These are phyloP conservation scores for Fragaria iinumae DNA, from an alignment of 306 rosid species.

Conservation along the genomic window DNA sequence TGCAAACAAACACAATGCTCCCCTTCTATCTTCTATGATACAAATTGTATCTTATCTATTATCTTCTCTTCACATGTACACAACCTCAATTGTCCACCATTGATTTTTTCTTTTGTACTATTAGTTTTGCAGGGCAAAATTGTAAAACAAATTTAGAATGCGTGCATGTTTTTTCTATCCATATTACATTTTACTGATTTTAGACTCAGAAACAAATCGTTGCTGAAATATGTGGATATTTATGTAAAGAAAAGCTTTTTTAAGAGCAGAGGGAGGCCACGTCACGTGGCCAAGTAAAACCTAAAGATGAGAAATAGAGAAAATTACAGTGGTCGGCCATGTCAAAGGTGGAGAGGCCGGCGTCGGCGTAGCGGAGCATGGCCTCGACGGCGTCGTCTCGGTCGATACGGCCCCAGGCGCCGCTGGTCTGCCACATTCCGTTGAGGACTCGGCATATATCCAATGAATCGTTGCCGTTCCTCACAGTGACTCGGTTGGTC, in stretches of 20 bases:
- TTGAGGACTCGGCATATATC: slow-evolving; percentile 72
- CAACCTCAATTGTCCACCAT: slow-evolving; percentile 23
- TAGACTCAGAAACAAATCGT: no score
- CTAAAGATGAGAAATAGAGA: neutral
- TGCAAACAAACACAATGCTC: neutral
- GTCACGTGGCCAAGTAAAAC: neutral
- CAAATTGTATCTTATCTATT: slow-evolving; percentile 1
- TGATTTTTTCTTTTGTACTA: neutral
- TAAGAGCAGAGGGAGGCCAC: no score
- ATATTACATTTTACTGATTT: no score
- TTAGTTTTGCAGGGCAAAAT: neutral
- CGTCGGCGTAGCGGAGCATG: slow-evolving; percentile 84
- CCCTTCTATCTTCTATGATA: neutral
- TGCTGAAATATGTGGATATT: no score
- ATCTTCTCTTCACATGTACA: neutral
- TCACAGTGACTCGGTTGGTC: slow-evolving; percentile 45
- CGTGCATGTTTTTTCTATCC: neutral
- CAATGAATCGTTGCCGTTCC: slow-evolving; percentile 59
- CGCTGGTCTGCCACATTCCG: slow-evolving; percentile 93
- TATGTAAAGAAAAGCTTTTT: no score
- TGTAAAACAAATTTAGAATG: neutral
- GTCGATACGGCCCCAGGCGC: slow-evolving; percentile 86
- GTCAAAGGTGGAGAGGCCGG: slow-evolving; percentile 85
- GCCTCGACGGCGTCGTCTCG: slow-evolving; percentile 78
- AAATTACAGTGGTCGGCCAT: slow-evolving; percentile 89